Conservation (phyloP, 2,329 filamentous ascomycete genomes). For the Cordyceps javanica region DNA sequence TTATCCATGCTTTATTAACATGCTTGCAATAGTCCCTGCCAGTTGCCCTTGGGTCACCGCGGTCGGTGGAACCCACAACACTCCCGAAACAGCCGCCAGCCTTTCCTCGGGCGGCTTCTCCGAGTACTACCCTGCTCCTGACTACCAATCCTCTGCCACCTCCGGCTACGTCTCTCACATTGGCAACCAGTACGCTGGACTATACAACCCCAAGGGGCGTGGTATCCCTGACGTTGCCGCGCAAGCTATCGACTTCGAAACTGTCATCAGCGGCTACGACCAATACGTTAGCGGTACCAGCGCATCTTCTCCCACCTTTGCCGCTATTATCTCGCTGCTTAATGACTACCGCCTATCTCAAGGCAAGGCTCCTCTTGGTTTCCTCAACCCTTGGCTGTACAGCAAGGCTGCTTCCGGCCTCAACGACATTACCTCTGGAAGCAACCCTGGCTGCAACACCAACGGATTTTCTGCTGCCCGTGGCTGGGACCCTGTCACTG, state of each 20-base stretch:
- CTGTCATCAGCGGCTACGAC: neutral
- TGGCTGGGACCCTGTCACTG: slow-evolving; percentile 29
- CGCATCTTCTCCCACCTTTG: slow-evolving; percentile 35
- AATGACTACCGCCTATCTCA: slow-evolving; percentile 35
- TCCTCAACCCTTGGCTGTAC: slow-evolving; percentile 38
- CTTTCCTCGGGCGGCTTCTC: slow-evolving; percentile 8
- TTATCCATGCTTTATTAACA: neutral
- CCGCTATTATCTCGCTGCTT: slow-evolving; percentile 35
- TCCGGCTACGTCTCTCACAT: neutral
- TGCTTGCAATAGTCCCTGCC: neutral
- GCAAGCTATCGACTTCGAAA: neutral
- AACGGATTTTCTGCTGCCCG: slow-evolving; percentile 7
- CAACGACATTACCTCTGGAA: slow-evolving; percentile 18
- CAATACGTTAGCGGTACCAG: slow-evolving; percentile 17
- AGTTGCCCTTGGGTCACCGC: slow-evolving; percentile 11
- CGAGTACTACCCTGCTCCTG: neutral
- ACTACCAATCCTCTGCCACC: neutral
- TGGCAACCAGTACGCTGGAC: neutral
- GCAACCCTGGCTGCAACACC: slow-evolving; percentile 15
- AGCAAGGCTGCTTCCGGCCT: slow-evolving; percentile 17
- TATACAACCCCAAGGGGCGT: slow-evolving; percentile 9
- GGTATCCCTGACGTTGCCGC: slow-evolving; percentile 10
- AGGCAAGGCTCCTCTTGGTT: slow-evolving; percentile 33
- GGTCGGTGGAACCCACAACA: slow-evolving; percentile 6
- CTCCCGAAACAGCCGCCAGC: neutral